Evolutionary conservation across 768 basidiomycete genomes (phyloP).

Genomic region (Pisolithus orientalis): DNA sequence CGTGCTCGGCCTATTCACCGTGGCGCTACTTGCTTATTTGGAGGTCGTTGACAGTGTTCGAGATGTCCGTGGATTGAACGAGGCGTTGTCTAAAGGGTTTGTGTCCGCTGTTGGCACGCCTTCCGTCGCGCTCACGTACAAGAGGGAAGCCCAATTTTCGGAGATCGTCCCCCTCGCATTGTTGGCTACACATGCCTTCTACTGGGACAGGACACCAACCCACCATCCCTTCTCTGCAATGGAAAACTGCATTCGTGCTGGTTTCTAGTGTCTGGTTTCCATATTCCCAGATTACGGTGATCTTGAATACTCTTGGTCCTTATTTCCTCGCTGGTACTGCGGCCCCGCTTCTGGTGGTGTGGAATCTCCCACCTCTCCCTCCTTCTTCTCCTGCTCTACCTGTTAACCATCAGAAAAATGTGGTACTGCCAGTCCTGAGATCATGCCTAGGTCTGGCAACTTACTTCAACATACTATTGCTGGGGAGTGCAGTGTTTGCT

Average conservation of each 20-base stretch:
- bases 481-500: constrained; percentile 67
- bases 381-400: constrained; percentile 5
- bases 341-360: constrained; percentile 67
- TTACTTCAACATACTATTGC: constrained; percentile 58
- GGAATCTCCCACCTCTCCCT: constrained; percentile 71
- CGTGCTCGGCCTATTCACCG: constrained; percentile 52
- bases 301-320: constrained; percentile 73
- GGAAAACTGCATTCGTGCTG: constrained; percentile 91
- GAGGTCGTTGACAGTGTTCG: constrained; percentile 79
- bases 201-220: constrained; percentile 91
- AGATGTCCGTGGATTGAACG: constrained; percentile 54
- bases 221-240: constrained; percentile 83
- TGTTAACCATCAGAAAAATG: constrained; percentile 5
- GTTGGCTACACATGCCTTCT: constrained; percentile 72
- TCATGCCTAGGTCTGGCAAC: constrained; percentile 59
- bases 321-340: constrained; percentile 61
- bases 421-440: constrained; percentile 36
- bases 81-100: constrained; percentile 31
- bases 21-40: constrained; percentile 69
- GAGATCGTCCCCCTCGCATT: constrained; percentile 73
- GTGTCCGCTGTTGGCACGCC: constrained; percentile 34
- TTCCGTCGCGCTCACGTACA: constrained; percentile 32
- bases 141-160: constrained; percentile 45
- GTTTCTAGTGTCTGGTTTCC: constrained; percentile 63
- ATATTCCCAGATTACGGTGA: constrained; percentile 65